Evolutionary conservation across 2,329 filamentous ascomycete species (phyloP).

Genomic region (Proliferodiscus dingleyae): DNA sequence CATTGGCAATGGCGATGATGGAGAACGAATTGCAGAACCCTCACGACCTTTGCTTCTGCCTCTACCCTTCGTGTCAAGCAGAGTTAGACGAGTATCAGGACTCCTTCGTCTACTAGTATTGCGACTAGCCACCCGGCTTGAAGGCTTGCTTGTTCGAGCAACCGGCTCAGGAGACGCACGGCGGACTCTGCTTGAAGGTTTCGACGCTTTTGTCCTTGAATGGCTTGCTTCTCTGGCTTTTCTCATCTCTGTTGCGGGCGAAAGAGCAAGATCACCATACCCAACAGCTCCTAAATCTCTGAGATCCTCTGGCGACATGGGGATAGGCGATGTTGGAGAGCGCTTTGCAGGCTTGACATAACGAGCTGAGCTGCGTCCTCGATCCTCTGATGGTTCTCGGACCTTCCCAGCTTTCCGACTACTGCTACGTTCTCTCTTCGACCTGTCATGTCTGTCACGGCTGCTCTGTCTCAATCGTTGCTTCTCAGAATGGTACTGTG

Average conservation of each 20-base stretch:
- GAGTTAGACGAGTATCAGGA: constrained; percentile 29
- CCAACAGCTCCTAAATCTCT: constrained; percentile 49
- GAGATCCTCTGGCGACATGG: constrained; percentile 89
- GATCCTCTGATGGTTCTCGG: constrained; percentile 63
- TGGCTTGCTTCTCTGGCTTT: constrained; percentile 21
- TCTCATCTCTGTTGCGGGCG: constrained; percentile 22
- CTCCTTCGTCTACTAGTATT: constrained; percentile 36
- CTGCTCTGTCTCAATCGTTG: constrained; percentile 44
- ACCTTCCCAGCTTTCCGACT: constrained; percentile 42
- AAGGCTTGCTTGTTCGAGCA: constrained; percentile 21
- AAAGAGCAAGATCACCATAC: constrained; percentile 29
- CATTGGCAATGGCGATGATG: constrained; percentile 76
- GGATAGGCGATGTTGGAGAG: constrained; percentile 86
- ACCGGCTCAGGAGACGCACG: constrained; percentile 26
- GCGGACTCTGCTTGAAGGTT: constrained; percentile 31
- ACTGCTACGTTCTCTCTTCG: constrained; percentile 40
- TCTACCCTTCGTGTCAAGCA: constrained; percentile 43
- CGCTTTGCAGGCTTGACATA: constrained; percentile 74
- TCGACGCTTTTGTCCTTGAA: constrained; percentile 32
- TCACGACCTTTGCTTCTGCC: constrained; percentile 60
- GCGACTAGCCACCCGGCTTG: constrained; percentile 34
- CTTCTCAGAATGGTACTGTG: constrained; percentile 56
- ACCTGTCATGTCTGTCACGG: constrained; percentile 43
- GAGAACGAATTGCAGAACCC: constrained; percentile 60
- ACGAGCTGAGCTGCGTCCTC: constrained; percentile 60